Conservation (phyloP, 176 grass and related monocot genomes). For the Rhynchospora pubera region DNA sequence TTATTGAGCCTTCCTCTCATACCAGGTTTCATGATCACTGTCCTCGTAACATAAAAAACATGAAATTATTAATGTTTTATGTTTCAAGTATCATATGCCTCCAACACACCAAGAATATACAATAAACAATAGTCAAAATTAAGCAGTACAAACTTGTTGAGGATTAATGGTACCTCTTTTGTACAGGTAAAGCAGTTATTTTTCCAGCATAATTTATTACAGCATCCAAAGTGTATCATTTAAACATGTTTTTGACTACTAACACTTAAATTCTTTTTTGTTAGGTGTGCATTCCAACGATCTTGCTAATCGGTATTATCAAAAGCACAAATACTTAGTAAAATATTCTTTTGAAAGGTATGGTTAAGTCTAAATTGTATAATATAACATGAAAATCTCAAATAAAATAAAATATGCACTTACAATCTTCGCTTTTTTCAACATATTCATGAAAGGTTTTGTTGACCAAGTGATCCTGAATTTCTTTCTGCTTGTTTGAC, state of each 20-base stretch:
- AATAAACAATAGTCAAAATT: background rate
- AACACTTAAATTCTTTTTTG: background rate
- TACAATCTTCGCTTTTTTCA: slow-evolving; percentile 46
- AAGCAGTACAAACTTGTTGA: too few relatives aligned
- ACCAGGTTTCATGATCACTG: slow-evolving; percentile 49
- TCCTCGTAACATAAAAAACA: slow-evolving; percentile 4
- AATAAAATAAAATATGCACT: slow-evolving; percentile 24
- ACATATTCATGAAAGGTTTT: slow-evolving; percentile 69
- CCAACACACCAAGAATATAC: background rate
- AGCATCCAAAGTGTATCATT: background rate
- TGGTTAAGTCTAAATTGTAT: background rate
- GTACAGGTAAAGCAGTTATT: background rate
- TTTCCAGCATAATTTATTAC: background rate
- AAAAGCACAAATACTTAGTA: background rate
- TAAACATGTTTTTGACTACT: background rate
- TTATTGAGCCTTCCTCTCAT: slow-evolving; percentile 76
- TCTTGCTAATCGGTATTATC: background rate
- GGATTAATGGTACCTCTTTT: background rate
- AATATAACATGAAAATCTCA: background rate
- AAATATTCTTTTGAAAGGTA: background rate
- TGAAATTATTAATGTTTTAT: background rate
- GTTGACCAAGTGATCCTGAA: slow-evolving; percentile 76
- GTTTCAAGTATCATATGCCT: background rate
- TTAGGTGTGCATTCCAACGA: background rate
- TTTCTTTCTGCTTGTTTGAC: slow-evolving; percentile 76